These are phyloP conservation scores for Ophiostoma fasciatum DNA, from an alignment of 2,329 filamentous ascomycete genomes.

Conservation along the genomic window DNA sequence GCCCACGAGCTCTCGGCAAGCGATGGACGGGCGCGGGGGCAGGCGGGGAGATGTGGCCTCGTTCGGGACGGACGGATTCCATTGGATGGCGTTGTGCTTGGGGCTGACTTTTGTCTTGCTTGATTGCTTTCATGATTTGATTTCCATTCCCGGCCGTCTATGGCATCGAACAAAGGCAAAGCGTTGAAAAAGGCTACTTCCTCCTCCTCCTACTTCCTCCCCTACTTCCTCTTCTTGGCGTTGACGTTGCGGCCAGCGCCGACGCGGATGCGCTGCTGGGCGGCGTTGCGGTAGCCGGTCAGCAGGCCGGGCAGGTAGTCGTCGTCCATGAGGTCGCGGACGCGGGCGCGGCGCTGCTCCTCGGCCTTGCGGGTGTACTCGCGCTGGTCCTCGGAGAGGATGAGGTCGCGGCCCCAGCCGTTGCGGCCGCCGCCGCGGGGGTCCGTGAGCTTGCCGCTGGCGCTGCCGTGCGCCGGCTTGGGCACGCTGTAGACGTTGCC, in stretches of 20 bases:
- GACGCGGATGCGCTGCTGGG: slow-evolving; percentile 56
- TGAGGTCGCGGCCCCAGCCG: slow-evolving; percentile 72
- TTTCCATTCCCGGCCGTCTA: no score
- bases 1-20: no score
- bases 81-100: no score
- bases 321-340: slow-evolving; percentile 84
- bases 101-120: no score
- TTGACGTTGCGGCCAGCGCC: slow-evolving; percentile 83
- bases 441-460: slow-evolving; percentile 58
- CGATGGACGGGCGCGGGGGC: no score
- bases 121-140: no score
- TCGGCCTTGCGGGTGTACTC: slow-evolving; percentile 58
- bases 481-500: slow-evolving; percentile 89
- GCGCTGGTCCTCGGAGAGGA: slow-evolving; percentile 87
- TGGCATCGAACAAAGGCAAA: no score
- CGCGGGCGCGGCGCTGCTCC: slow-evolving; percentile 49
- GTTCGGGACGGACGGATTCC: no score
- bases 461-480: slow-evolving; percentile 68
- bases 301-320: slow-evolving; percentile 80
- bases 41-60: no score
- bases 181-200: no score
- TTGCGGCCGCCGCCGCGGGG: slow-evolving; percentile 58
- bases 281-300: slow-evolving; percentile 56
- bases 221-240: slow-evolving; percentile 47
- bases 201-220: no score